A percentile compares a stretch with the other conserved stretches of the same genome.
phyloP scores from a whole-genome alignment of 371 early-diverging fungal species.

The Apophysomyces trapeziformis region DNA sequence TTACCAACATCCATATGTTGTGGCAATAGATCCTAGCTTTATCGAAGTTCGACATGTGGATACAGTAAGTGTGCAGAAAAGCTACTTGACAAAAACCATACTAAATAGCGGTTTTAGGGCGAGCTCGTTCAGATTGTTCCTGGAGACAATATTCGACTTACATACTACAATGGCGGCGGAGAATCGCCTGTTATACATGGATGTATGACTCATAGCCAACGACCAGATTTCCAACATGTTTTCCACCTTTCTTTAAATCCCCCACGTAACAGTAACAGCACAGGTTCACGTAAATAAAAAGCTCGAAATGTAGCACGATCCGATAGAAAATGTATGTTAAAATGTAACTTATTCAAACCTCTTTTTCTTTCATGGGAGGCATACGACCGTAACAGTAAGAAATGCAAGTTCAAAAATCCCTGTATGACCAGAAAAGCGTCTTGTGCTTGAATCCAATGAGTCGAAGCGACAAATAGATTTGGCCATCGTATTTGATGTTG shows the following conservation, averaged over 20 bases:
- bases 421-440: too few species aligned
- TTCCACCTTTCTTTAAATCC: conserved; percentile 40
- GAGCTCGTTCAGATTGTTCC: conserved; percentile 53
- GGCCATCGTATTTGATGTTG: too few species aligned
- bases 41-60: conserved; percentile 90
- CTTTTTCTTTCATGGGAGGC: too few species aligned
- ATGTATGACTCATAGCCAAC: conserved; percentile 50
- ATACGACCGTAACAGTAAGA: too few species aligned
- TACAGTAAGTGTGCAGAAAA: conserved; percentile 51
- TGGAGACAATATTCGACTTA: conserved; percentile 54
- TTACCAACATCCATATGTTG: conserved; percentile 81
- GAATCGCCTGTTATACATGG: conserved; percentile 49
- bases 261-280: conserved; percentile 17
- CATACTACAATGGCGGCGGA: conserved; percentile 48
- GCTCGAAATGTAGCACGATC: too few species aligned
- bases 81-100: background rate
- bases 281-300: background rate
- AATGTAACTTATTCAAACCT: too few species aligned
- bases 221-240: conserved; percentile 49
- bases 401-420: too few species aligned
- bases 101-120: conserved; percentile 31
- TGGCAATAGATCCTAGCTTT: conserved; percentile 87
- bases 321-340: too few species aligned
- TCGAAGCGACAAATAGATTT: too few species aligned
- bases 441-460: too few species aligned